Evolutionary conservation across 192 early-diverging fungal species (phyloP), one percentile per base, ranked within the genome.

Genomic region (Entomortierella chlamydospora): DNA sequence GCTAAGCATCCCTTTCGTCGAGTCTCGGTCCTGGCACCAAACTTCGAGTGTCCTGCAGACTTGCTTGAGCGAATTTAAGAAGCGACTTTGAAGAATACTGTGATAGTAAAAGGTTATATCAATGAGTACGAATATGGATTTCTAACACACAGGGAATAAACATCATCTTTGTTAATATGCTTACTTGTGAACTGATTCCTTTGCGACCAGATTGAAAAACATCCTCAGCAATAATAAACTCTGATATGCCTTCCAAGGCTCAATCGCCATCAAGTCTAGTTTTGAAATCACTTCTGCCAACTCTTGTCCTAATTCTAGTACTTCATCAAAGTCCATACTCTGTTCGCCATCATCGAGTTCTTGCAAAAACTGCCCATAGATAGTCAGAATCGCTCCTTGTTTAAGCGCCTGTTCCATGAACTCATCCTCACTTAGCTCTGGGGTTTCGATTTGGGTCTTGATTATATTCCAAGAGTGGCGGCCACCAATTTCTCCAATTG

Each of bases 121-220:
- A n/a, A n/a, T n/a, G n/a, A n/a, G n/a, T n/a, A n/a, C n/a, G n/a
- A n/a, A n/a, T n/a, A n/a, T n/a, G n/a, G n/a, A n/a, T n/a, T n/a
- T n/a, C n/a, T n/a, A n/a, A n/a, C n/a, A n/a, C n/a, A n/a, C n/a
- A n/a, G n/a, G n/a, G n/a, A n/a, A n/a, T n/a, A n/a, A n/a, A n/a
- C n/a, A n/a, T n/a, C n/a, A n/a, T n/a, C n/a, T n/a, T n/a, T n/a
- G n/a, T n/a, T n/a, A n/a, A n/a, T n/a, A n/a, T n/a, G n/a, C 4
- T 47, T 66, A 79, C 76, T 68, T 79, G 57, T 79, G 67, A 0
- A 79, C 68, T 10, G 76, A 79, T 25, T 79, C 76, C 51, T 79
- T 79, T 42, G 76, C 76, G 30, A 79, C 68, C 52, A 79, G 37
- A 33, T 39, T 65, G 28, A 79, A 42, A 34, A 79, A 79, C 76